These are phyloP conservation scores for Pleurostoma richardsiae DNA, from an alignment of 2,329 filamentous ascomycete genomes.

Conservation along the genomic window DNA sequence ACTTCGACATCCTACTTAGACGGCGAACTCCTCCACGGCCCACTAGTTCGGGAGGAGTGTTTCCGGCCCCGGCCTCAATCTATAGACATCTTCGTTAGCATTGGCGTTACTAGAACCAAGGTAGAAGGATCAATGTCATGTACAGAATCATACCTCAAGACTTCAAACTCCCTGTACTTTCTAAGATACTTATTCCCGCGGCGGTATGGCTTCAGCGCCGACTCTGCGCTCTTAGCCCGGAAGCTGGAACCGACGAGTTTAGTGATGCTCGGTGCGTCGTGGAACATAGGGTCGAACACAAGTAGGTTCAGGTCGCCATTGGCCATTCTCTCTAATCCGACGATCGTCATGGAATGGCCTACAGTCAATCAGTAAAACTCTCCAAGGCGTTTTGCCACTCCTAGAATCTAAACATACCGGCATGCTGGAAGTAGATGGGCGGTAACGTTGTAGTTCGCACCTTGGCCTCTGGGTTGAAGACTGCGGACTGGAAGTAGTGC, in stretches of 20 bases:
- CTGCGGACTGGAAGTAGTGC: slow-evolving; percentile 64
- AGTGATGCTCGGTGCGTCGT: slow-evolving; percentile 59
- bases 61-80: neutral
- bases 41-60: neutral
- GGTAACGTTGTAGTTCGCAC: slow-evolving; percentile 69
- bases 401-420: slow-evolving; percentile 27
- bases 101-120: neutral
- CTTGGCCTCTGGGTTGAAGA: slow-evolving; percentile 46
- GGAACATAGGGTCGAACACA: slow-evolving; percentile 84
- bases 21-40: neutral
- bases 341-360: slow-evolving; percentile 81
- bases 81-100: neutral
- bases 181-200: slow-evolving; percentile 62
- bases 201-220: slow-evolving; percentile 67
- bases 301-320: slow-evolving; percentile 66
- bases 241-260: slow-evolving; percentile 48
- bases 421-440: slow-evolving; percentile 87
- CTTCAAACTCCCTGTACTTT: slow-evolving; percentile 73
- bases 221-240: slow-evolving; percentile 38
- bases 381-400: too few relatives aligned
- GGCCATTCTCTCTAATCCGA: slow-evolving; percentile 70
- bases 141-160: slow-evolving; percentile 56
- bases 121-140: slow-evolving; percentile 4
- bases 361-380: too few relatives aligned
- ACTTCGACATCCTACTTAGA: too few relatives aligned